Base-by-base conservation (phyloP, 2,329 filamentous ascomycete species). In the Zymoseptoria ardabiliae region DNA sequence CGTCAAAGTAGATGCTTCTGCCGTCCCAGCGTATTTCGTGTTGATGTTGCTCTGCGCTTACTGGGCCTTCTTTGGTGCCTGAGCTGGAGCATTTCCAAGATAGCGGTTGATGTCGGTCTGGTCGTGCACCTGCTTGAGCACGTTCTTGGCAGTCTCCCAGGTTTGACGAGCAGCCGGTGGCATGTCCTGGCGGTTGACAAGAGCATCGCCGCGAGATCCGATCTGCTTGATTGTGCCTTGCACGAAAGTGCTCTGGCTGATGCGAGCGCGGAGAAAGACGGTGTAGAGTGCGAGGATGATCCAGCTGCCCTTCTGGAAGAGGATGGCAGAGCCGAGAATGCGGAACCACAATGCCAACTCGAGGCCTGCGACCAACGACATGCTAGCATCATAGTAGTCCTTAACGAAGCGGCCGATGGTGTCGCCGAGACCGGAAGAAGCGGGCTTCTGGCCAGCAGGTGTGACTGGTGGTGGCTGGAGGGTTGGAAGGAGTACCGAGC, bases 331-430 rank as follows among this genome's bases (percentile, higher is more conserved):
- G 57, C 91, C 77, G 54, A 95, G 72, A 58, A 99, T 79, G 71
- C 94, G 91, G 76, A 89, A 79, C 87, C 92, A 95, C 61, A 97
- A 85, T 49, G 84, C 77, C 67, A 97, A 90, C 79, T 99, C 94
- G 60, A 99, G 89, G 53, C 82, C 80, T 45, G 93, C 89, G 30
- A 99, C 94, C 62, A 97, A 80, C 59, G 89, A 90, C 94, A 99
- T 99, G 76, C 91, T 96, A 62, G 85, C 79, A 74, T 99, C 94
- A 74, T 99, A 99, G 84, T 97, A 97, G 74, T 91, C 85, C 85
- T 97, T 97, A 75, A 99, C 91, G 71, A 99, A 99, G 70, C 82
- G 83, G 68, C 91, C 91, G 74, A 99, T 96, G 67, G 82, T 84
- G 63, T 97, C 91, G 57, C 89, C 87, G 58, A 91, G 77, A 50